A percentile compares a stretch with the other conserved stretches of the same genome.
phyloP scores from a whole-genome alignment of 1,284 basidiomycete species.

The Agaricales sp. region DNA sequence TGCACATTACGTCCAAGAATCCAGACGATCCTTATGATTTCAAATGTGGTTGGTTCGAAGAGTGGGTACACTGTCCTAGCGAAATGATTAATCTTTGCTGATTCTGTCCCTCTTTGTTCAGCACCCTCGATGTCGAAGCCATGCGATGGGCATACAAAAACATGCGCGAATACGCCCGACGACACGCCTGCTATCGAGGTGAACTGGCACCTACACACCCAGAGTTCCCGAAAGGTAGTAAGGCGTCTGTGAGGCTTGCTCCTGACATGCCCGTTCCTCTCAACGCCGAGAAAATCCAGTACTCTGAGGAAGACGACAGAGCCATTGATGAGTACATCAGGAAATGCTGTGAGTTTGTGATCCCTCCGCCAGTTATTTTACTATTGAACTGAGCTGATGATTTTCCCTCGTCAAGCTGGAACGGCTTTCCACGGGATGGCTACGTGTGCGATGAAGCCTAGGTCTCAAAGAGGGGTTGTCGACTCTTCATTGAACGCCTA shows the following conservation, averaged over 20 bases:
- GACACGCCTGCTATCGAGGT: constrained; percentile 46
- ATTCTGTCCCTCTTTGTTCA: constrained; percentile 15
- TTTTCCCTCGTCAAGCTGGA: too few relatives aligned
- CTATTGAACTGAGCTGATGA: too few relatives aligned
- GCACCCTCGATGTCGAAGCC: constrained; percentile 41
- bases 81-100: background rate
- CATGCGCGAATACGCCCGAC: constrained; percentile 42
- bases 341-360: too few relatives aligned
- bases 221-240: constrained; percentile 23
- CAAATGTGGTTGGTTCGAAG: constrained; percentile 19
- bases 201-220: constrained; percentile 41
- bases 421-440: too few relatives aligned
- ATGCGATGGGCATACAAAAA: constrained; percentile 50
- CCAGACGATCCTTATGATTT: constrained; percentile 21
- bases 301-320: too few relatives aligned
- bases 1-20: constrained; percentile 27
- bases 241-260: too few relatives aligned
- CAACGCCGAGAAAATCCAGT: too few relatives aligned
- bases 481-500: constrained; percentile 14
- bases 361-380: too few relatives aligned
- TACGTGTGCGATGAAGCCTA: constrained; percentile 15
- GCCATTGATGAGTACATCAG: too few relatives aligned
- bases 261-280: too few relatives aligned
- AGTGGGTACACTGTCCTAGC: constrained; percentile 10
- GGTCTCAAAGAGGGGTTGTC: constrained; percentile 12